phyloP scores from a whole-genome alignment of 768 basidiomycete species.

The Panellus pusillus region DNA sequence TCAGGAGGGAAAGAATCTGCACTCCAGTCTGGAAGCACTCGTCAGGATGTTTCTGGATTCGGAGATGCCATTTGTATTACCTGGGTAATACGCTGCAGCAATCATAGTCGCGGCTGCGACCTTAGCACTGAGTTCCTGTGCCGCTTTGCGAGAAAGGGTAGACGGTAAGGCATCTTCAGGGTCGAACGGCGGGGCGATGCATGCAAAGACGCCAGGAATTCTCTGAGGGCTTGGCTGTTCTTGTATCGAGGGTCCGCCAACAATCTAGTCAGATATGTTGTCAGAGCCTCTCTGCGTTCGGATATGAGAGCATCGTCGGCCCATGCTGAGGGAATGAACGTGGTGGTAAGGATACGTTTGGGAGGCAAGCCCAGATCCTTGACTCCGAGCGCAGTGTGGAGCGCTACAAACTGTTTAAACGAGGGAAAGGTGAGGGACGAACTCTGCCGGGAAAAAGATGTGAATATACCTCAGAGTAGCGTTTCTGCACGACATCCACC shows the following conservation, averaged over 20 bases:
- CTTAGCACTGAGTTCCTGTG: constrained; percentile 5
- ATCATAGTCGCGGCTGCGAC: constrained; percentile 16
- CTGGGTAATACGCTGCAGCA: constrained; percentile 34
- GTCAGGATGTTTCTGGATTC: background rate
- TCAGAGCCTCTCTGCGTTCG: constrained; percentile 50
- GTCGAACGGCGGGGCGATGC: constrained; percentile 31
- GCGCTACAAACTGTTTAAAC: constrained; percentile 11
- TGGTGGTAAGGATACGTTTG: constrained; percentile 49
- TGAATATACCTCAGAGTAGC: constrained; percentile 15
- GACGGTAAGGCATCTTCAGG: constrained; percentile 49
- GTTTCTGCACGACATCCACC: constrained; percentile 13
- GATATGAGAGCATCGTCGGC: constrained; percentile 51
- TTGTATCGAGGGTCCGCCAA: constrained; percentile 37
- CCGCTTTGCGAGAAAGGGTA: constrained; percentile 36
- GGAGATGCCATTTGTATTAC: constrained; percentile 24
- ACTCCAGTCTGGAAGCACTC: constrained; percentile 27
- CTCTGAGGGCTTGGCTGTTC: constrained; percentile 31
- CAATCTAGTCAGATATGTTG: constrained; percentile 41
- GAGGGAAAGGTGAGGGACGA: background rate
- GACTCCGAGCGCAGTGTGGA: constrained; percentile 7
- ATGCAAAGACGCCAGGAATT: constrained; percentile 37
- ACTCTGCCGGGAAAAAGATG: background rate
- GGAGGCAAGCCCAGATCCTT: constrained; percentile 39
- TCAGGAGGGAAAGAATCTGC: constrained; percentile 24
- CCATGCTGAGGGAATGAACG: constrained; percentile 53